Percentiles rank a stretch among this genome's conserved stretches.
Evolutionary conservation across 2,329 filamentous ascomycete species (phyloP).

Genomic region (Aspergillus transmontanensis): DNA sequence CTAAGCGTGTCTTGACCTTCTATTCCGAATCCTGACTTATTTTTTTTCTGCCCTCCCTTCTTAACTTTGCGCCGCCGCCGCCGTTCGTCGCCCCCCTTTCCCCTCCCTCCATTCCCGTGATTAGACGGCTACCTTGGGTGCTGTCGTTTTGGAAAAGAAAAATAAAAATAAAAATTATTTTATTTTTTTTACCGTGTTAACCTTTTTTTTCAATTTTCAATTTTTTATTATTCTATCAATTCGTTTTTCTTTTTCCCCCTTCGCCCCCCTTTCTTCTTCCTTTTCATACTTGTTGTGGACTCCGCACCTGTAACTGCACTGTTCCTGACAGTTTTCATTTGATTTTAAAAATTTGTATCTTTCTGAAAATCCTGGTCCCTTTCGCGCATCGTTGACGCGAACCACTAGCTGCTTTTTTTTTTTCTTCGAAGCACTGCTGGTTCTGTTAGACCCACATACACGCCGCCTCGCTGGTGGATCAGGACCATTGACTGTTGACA

Average conservation of each 20-base stretch:
- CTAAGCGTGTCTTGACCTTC: constrained; percentile 1
- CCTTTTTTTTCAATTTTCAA: constrained; percentile 11
- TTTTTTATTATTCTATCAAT: constrained; percentile 19
- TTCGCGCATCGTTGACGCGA: constrained; percentile 37
- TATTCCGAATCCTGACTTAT: constrained; percentile 9
- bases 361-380: constrained; percentile 24
- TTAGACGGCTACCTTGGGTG: constrained; percentile 23
- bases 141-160: constrained; percentile 12
- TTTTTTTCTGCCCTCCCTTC: constrained; percentile 14
- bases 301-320: constrained; percentile 16
- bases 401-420: constrained; percentile 26
- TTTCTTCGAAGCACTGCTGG: constrained; percentile 31
- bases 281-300: constrained; percentile 11
- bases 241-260: constrained; percentile 15
- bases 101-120: constrained; percentile 29
- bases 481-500: constrained; percentile 41
- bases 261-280: constrained; percentile 19
- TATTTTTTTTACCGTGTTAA: constrained; percentile 10
- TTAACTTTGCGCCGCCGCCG: constrained; percentile 22
- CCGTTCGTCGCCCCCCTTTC: constrained; percentile 20
- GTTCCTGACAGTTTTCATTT: constrained; percentile 22
- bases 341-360: constrained; percentile 17
- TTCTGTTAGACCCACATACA: constrained; percentile 43
- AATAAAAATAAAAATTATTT: constrained; percentile 5
- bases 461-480: constrained; percentile 44